Percentiles rank a stretch among this genome's conserved stretches.
phyloP scores from a whole-genome alignment of 768 basidiomycete genomes.

The Pseudohyphozyma bogoriensis region DNA sequence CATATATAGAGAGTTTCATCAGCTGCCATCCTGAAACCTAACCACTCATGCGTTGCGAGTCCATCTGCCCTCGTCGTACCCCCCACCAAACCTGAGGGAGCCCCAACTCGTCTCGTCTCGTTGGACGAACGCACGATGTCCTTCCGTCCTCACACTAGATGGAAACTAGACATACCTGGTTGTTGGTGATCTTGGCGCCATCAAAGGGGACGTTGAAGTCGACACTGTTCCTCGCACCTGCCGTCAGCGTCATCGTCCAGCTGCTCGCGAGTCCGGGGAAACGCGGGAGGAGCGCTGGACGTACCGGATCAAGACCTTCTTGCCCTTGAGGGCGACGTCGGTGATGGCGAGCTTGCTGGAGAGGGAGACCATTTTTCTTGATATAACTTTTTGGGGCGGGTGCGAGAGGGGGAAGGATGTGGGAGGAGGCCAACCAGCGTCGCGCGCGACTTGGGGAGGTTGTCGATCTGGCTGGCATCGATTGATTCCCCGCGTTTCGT shows the following conservation, averaged over 20 bases:
- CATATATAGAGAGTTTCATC: no score
- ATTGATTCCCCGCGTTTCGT: no score
- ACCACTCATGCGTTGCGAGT: no score
- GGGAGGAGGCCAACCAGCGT: background rate
- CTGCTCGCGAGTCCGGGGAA: background rate
- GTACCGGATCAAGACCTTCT: conserved; percentile 74
- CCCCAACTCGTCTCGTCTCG: no score
- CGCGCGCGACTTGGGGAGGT: background rate
- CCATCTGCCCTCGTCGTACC: no score
- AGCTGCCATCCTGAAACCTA: no score
- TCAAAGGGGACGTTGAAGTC: conserved; percentile 90
- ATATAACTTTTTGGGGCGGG: background rate
- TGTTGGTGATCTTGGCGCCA: conserved; percentile 87
- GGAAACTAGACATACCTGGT: conserved; percentile 84
- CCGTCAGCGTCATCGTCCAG: background rate
- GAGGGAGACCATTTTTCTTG: conserved; percentile 71
- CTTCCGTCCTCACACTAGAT: no score
- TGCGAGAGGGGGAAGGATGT: background rate
- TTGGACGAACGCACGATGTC: no score
- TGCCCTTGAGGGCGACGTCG: conserved; percentile 75
- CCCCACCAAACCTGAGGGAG: no score
- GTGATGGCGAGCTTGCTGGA: conserved; percentile 88
- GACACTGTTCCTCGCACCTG: conserved; percentile 42
- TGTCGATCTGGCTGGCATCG: no score
- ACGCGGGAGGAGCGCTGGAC: background rate